Base-by-base conservation (phyloP, 2,329 filamentous ascomycete species). In the Clarireedia hainanense region DNA sequence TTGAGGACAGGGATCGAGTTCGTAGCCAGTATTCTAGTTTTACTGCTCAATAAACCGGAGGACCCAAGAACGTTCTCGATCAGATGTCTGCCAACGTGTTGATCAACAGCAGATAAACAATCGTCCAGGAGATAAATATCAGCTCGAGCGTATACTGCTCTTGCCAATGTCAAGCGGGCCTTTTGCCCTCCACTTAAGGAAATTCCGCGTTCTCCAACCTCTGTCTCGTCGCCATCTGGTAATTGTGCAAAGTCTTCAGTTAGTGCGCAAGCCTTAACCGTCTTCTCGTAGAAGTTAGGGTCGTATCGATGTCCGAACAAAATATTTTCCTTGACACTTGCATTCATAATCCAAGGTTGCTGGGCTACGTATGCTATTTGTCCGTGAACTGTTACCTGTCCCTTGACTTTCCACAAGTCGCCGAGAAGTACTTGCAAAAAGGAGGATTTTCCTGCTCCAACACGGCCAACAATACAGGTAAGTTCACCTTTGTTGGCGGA, bases 181-280 rank as follows among this genome's bases (percentile, higher is more conserved):
- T 96, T 99, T 69, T 99, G 94, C 5, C 95, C 94, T 62, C 92
- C 92, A 60, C 91, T 96, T 24, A 99, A 76, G 2, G 92, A 97
- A 57, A 99, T 99, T 42, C 94, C 94, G 60, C 94, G 86, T 74
- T 99, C 95, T 57, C 94, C 94, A 39, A 99, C 95, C 66, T 96
- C 88, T 0, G 94, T 99, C 69, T 95, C 88, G 67, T 99, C 95
- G 27, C 95, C 94, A 68, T 99, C 94, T 3, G 94, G 94, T 49
- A 99, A 80, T 64, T 89, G 90, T 47, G 85, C 81, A 72, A 99
- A 96, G 69, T 99, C 94, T 63, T 96, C 91, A 5, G 86, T 68
- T 36, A 99, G 77, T 47, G 94, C 94, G 70, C 95, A 99, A 42
- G 94, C 92, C 68, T 89, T 85, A 50, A 99, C 79, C 0, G 92